phyloP scores from a whole-genome alignment of 225 moss, liverwort and hornwort species.

The Climacium dendroides region DNA sequence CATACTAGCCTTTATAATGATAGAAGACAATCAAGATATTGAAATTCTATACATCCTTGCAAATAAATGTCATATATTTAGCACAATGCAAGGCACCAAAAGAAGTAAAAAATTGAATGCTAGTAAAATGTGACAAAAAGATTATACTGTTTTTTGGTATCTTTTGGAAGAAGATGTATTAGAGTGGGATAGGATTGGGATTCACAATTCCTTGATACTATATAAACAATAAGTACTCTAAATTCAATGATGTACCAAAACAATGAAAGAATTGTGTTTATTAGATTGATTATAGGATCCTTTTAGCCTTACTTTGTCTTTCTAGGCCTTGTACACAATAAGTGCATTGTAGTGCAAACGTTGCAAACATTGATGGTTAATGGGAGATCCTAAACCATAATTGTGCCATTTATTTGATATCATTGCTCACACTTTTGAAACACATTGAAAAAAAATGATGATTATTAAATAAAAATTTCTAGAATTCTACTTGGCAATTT shows the following conservation, averaged over 20 bases:
- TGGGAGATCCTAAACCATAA: background rate
- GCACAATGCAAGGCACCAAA: too few relatives aligned
- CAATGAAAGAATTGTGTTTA: background rate
- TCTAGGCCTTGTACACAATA: background rate
- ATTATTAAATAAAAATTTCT: background rate
- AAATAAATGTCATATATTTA: too few relatives aligned
- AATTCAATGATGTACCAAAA: background rate
- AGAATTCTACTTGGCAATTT: background rate
- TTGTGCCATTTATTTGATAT: fast-evolving
- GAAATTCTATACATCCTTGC: too few relatives aligned
- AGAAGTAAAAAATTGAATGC: too few relatives aligned
- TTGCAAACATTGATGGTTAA: background rate
- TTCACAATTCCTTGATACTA: background rate
- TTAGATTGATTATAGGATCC: background rate
- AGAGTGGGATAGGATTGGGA: background rate
- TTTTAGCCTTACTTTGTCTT: fast-evolving
- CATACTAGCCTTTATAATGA: too few relatives aligned
- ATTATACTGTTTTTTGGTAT: too few relatives aligned
- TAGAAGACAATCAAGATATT: too few relatives aligned
- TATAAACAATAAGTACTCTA: background rate
- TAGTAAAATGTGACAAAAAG: too few relatives aligned
- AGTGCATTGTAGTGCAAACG: background rate
- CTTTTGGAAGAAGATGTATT: too few relatives aligned
- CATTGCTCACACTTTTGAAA: background rate
- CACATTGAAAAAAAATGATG: background rate